Base-by-base conservation (phyloP, 805 yeast genomes). In the Kluyveromyces siamensis region DNA sequence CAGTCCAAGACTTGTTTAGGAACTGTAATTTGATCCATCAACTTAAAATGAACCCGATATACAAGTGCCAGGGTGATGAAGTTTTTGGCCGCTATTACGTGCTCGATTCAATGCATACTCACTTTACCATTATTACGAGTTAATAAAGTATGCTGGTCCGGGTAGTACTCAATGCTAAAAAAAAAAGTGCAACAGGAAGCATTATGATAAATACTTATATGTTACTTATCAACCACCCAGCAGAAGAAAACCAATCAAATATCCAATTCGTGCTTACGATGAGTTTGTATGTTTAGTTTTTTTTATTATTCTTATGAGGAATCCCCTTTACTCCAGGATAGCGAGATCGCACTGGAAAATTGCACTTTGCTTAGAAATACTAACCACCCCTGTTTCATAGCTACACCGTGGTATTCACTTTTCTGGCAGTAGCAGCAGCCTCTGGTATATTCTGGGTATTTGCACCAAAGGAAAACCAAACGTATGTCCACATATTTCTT, bases 381-480 rank as follows among this genome's bases (percentile, higher is more conserved):
- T 37, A 19, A 37, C 40, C 18, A n/a, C 40, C 40, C 40, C 40
- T 37, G 40, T 17, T 37, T 37, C 40, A 37, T 19, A 83, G 90
- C 46, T 85, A 83, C 76, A 77, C 85, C 46, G 91, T 87, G 54
- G 71, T 86, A 50, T 69, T 77, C 50, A 84, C 80, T 30, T 72
- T 88, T 52, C 59, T 82, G 25, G 70, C 79, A 49, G 83, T 83
- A 11, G 77, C 74, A 27, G 75, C 73, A 21, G 68, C 77, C 40
- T 79, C 88, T 13, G 73, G 77, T n/a, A 72, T 75, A 41, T 82
- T 89, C 51, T 90, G 97, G 97, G 70, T 75, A 46, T 73, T 80
- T 66, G 95, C 96, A 8, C 96, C 97, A 42, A 83, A 84, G 67
- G 77, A 83, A 57, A 85, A 88, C 65, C 78, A 75, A 67, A 80